Evolutionary conservation across 768 basidiomycete species (phyloP).

Genomic region (Mycena floridula): DNA sequence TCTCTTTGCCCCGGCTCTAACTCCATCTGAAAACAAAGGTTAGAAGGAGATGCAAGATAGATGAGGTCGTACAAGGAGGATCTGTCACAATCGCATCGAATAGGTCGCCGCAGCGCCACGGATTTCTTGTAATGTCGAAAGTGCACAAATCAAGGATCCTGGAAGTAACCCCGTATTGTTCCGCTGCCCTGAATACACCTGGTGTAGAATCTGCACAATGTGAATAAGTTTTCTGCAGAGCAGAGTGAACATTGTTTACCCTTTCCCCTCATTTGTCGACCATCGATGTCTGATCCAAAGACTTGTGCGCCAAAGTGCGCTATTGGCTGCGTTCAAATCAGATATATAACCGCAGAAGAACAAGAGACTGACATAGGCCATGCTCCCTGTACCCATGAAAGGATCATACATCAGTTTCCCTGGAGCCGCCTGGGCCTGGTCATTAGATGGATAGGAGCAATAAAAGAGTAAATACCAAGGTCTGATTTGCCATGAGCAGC

Average conservation of each 20-base stretch:
- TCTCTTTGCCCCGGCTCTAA: slow-evolving; percentile 82
- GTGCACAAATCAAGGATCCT: slow-evolving; percentile 81
- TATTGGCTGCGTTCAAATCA: slow-evolving; percentile 48
- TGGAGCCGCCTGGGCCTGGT: slow-evolving; percentile 59
- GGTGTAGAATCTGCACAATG: slow-evolving; percentile 35
- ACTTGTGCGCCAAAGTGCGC: slow-evolving; percentile 86
- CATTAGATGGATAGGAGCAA: neutral
- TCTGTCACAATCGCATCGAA: slow-evolving; percentile 96
- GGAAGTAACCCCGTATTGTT: slow-evolving; percentile 72
- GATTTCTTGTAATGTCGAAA: slow-evolving; percentile 88
- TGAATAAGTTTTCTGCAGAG: neutral
- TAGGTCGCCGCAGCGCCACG: slow-evolving; percentile 82
- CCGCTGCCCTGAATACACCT: slow-evolving; percentile 75
- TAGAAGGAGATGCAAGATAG: slow-evolving; percentile 1
- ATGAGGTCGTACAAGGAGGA: slow-evolving; percentile 69
- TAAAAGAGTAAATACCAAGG: slow-evolving; percentile 46
- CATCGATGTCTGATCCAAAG: slow-evolving; percentile 94
- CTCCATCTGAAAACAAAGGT: slow-evolving; percentile 64
- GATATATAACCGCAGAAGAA: neutral
- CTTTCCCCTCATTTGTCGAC: slow-evolving; percentile 95
- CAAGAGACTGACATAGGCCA: slow-evolving; percentile 63
- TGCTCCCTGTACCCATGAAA: slow-evolving; percentile 89
- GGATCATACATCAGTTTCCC: slow-evolving; percentile 94
- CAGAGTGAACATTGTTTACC: slow-evolving; percentile 28
- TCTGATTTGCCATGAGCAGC: slow-evolving; percentile 94